Conservation (phyloP, 2,329 filamentous ascomycete genomes). For the Stagonosporopsis vannaccii region DNA sequence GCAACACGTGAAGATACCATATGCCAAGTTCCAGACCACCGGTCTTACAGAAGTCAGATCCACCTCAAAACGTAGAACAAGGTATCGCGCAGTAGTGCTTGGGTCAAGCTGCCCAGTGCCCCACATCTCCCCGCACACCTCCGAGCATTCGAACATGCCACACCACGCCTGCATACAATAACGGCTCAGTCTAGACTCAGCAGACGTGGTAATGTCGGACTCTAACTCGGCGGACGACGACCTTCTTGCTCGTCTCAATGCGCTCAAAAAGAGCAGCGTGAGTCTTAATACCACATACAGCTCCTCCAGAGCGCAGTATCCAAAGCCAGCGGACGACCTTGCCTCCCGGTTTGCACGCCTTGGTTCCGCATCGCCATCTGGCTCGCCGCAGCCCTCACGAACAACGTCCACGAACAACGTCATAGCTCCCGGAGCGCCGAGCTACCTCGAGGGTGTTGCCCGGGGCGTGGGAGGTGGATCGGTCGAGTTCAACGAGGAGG, state of each 20-base stretch:
- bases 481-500: constrained; percentile 46
- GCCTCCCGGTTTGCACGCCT: constrained; percentile 49
- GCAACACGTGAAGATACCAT: background rate
- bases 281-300: constrained; percentile 39
- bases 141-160: constrained; percentile 7
- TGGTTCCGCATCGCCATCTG: constrained; percentile 38
- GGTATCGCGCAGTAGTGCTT: too few relatives aligned
- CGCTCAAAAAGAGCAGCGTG: constrained; percentile 55
- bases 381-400: constrained; percentile 36
- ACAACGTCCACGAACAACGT: constrained; percentile 28
- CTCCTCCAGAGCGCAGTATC: constrained; percentile 27
- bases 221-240: constrained; percentile 45
- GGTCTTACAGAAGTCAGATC: too few relatives aligned
- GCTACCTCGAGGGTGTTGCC: constrained; percentile 42
- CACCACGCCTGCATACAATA: constrained; percentile 1
- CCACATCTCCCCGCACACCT: constrained; percentile 15
- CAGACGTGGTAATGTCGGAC: constrained; percentile 25
- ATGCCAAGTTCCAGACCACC: background rate
- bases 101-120: constrained; percentile 1
- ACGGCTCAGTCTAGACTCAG: background rate
- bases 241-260: constrained; percentile 58
- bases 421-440: constrained; percentile 43
- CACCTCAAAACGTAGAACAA: background rate
- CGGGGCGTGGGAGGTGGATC: constrained; percentile 36
- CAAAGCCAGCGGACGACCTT: constrained; percentile 41